phyloP scores from a whole-genome alignment of 495 filamentous ascomycete species.

The Neurospora sp. region DNA sequence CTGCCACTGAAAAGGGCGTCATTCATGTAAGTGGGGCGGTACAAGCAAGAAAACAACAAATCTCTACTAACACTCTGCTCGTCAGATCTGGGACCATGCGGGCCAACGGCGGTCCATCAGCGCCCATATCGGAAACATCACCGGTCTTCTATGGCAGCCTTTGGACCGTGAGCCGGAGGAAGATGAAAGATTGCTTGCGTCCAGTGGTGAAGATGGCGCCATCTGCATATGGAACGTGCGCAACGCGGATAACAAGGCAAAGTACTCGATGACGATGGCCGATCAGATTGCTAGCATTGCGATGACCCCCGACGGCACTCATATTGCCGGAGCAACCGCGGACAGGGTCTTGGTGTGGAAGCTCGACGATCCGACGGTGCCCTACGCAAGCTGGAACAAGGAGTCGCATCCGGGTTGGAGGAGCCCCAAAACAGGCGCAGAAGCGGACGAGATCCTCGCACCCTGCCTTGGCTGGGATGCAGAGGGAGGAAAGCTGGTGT shows the following conservation, averaged over 20 bases:
- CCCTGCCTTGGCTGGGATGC: conserved; percentile 67
- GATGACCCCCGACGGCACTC: conserved; percentile 64
- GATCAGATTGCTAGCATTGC: conserved; percentile 42
- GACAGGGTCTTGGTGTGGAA: conserved; percentile 65
- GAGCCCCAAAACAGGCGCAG: conserved; percentile 37
- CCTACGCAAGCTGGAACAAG: conserved; percentile 53
- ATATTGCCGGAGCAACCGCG: conserved; percentile 57
- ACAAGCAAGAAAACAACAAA: not conserved
- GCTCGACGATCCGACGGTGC: conserved; percentile 51
- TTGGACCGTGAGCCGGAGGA: conserved; percentile 22
- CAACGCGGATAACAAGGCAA: conserved; percentile 43
- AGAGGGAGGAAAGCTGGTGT: conserved; percentile 64
- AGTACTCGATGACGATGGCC: conserved; percentile 48
- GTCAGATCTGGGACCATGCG: conserved; percentile 40
- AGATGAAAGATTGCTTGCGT: conserved; percentile 41
- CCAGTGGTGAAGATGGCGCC: conserved; percentile 49
- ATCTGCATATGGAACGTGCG: conserved; percentile 60
- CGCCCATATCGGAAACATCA: conserved; percentile 40
- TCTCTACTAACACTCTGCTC: not conserved
- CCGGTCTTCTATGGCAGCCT: conserved; percentile 44
- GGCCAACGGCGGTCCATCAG: conserved; percentile 35
- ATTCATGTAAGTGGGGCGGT: conserved; percentile 36
- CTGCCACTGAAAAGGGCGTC: conserved; percentile 38
- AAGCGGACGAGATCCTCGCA: conserved; percentile 34
- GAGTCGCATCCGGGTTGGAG: conserved; percentile 38